Base-by-base conservation (phyloP, 2,329 filamentous ascomycete species). In the Pezicula neosporulosa region DNA sequence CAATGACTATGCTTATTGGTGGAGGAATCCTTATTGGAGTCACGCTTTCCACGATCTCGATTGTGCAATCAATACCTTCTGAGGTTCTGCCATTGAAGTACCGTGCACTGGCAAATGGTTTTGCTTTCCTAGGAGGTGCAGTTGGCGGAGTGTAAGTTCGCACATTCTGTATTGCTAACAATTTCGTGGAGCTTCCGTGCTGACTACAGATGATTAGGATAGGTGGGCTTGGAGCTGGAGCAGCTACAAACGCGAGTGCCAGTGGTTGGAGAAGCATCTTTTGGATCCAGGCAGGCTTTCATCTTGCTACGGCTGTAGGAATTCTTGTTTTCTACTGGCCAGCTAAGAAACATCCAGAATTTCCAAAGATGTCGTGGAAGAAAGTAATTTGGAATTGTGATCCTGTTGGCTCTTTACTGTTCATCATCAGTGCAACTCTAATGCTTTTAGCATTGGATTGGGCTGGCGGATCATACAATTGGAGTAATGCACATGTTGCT, bases 51-150 rank as follows among this genome's bases (percentile, higher is more conserved):
- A 81, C 78, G 0, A 78, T 81, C 37, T 70, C 77, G 10, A 78
- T 82, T 48, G 76, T 81, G 5, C 68, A 82, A 60, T 72, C 79
- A 0, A 82, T 83, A 28, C 77, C 77, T 0, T 75, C 76, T 2
- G 78, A 83, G 63, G 77, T 82, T 21, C 61, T 82, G 30, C 79
- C 79, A 1, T 58, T 81, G 38, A 82, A 82, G 55, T 81, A 77
- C 54, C 71, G 78, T n/a, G 71, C 78, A 15, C 60, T 82, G 6
- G 77, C 78, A 1, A 81, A 81, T 50, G 78, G 78, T 2, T 73
- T 80, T 46, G 70, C 74, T 1, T 78, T 75, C 45, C 57, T 79
- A 10, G 78, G 71, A 2, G 78, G 78, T 13, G 70, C 75, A 2
- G 45, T 80, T 10, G 78, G 77, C 19, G 77, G 78, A 45, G 50